Conservation (phyloP, 2,329 filamentous ascomycete species). For the Elsinoe necatrix region DNA sequence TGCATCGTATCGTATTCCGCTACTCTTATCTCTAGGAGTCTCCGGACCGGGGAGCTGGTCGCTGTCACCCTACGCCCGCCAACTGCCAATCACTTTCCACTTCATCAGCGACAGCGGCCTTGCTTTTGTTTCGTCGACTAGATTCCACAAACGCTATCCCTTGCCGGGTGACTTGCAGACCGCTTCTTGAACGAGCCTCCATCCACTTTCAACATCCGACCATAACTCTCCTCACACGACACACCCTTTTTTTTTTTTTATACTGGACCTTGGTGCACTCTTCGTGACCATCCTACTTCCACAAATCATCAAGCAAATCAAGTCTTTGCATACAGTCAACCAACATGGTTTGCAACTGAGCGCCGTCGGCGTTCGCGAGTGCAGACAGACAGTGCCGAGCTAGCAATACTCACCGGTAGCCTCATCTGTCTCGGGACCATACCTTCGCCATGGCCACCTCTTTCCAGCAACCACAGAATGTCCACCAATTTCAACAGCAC, state of each 20-base stretch:
- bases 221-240: constrained; percentile 7
- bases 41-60: background rate
- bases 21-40: constrained; percentile 1
- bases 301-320: background rate
- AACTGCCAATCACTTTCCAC: constrained; percentile 8
- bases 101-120: background rate
- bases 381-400: background rate
- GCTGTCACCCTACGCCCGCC: background rate
- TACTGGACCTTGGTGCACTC: background rate
- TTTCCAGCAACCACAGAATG: constrained; percentile 19
- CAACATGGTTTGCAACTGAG: constrained; percentile 14
- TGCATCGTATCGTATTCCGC: constrained; percentile 3
- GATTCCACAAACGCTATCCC: constrained; percentile 9
- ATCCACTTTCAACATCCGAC: background rate
- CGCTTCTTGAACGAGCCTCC: constrained; percentile 11
- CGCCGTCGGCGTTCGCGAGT: constrained; percentile 8
- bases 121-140: constrained; percentile 2
- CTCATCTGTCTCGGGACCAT: constrained; percentile 13
- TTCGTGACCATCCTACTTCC: background rate
- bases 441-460: constrained; percentile 19
- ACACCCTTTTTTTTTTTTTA: background rate
- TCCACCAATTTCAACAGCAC: background rate
- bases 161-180: constrained; percentile 12
- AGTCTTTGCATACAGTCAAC: background rate
- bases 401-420: background rate